Base-by-base conservation (phyloP, 2,329 filamentous ascomycete species). In the Claviceps cyperi region DNA sequence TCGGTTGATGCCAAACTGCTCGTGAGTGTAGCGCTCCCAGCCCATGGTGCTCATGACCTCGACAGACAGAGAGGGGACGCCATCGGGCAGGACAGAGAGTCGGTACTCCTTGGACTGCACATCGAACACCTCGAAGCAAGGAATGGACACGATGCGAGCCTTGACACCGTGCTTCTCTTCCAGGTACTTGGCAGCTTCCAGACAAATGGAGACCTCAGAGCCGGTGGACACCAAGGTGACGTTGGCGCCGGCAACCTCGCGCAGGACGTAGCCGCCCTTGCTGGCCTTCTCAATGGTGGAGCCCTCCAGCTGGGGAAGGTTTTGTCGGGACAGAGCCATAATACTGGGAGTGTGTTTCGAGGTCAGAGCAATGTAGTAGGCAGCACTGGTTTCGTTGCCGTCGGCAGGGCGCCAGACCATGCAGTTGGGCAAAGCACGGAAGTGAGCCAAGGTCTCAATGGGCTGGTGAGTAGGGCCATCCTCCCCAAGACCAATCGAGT, bases 391-490 rank as follows among this genome's bases (percentile, higher is more conserved):
- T 85, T 98, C 92, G 76, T 97, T 97, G 64, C 91, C 91, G 65
- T 97, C 92, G 62, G 92, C 91, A 59, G 92, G 92, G 66, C 92
- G 90, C 92, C 92, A 97, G 63, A 97, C 91, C 87, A 97, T 95
- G 78, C 85, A 86, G 84, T 98, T 98, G 66, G 92, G 92, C 60
- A 97, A 81, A 57, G 92, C 92, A 69, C 92, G 91, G 88, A 97
- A 97, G 75, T 97, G 92, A 53, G 90, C 85, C 56, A 97, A 82
- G 43, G 89, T 95, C 82, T 98, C 92, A 61, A 98, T 95, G 69
- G 92, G 92, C 80, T 98, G 92, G 75, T 98, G 92, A 51, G 92
- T 98, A 60, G 92, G 91, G 56, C 92, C 92, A 65, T 98, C 92
- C 76, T 98, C 92, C 72, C 92, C 92, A 59, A 97, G 87, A 77